phyloP scores from a whole-genome alignment of 2,329 filamentous ascomycete species.

The Leptographium radiaticola region DNA sequence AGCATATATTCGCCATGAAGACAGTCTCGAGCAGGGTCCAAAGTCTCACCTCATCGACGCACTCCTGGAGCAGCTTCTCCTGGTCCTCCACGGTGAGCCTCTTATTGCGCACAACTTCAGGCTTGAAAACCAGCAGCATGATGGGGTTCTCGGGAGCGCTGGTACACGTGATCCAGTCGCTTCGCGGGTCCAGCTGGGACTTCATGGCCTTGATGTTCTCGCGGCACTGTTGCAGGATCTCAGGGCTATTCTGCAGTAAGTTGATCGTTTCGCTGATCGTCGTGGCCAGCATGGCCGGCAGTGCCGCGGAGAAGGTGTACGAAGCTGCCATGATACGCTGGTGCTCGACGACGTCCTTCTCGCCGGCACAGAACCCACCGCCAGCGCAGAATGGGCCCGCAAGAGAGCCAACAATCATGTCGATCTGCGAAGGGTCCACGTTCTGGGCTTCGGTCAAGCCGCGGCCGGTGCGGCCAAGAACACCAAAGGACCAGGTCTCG shows the following conservation, averaged over 20 bases:
- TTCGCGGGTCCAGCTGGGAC: slow-evolving; percentile 78
- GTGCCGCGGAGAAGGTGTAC: slow-evolving; percentile 90
- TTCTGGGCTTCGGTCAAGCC: slow-evolving; percentile 95
- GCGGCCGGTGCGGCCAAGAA: slow-evolving; percentile 79
- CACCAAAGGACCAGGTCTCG: slow-evolving; percentile 94
- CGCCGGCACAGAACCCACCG: slow-evolving; percentile 90
- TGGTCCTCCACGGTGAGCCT: slow-evolving; percentile 62
- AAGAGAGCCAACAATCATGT: slow-evolving; percentile 94
- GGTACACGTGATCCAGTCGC: slow-evolving; percentile 80
- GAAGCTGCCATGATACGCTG: slow-evolving; percentile 86
- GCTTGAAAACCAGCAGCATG: slow-evolving; percentile 71
- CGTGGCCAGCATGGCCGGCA: slow-evolving; percentile 89
- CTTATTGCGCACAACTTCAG: slow-evolving; percentile 62
- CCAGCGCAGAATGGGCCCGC: slow-evolving; percentile 82
- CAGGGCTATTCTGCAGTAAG: slow-evolving; percentile 74
- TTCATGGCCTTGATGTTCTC: slow-evolving; percentile 82
- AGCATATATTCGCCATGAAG: not conserved
- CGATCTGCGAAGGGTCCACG: slow-evolving; percentile 81
- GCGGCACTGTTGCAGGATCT: slow-evolving; percentile 63
- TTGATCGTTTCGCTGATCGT: slow-evolving; percentile 85
- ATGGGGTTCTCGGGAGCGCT: slow-evolving; percentile 78
- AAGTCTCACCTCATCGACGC: slow-evolving; percentile 75
- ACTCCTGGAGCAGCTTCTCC: slow-evolving; percentile 73
- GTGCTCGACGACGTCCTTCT: slow-evolving; percentile 84
- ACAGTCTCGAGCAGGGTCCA: accelerated